Evolutionary conservation across 805 yeast genomes (phyloP).

Genomic region (Myxozyma monticola): DNA sequence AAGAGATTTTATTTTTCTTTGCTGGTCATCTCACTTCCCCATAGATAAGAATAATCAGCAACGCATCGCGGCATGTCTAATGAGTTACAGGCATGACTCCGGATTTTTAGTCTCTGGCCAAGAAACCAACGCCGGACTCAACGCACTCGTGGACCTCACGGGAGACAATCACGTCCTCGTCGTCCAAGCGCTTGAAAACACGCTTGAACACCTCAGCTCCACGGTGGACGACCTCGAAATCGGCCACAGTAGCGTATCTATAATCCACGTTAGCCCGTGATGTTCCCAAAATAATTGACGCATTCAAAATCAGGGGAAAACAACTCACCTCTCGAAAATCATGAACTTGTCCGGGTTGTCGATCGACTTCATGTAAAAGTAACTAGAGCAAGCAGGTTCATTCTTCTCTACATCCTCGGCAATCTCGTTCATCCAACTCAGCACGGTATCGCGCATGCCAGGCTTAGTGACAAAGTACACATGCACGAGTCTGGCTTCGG

Average conservation of each 20-base stretch:
- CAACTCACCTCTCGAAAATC: constrained; percentile 24
- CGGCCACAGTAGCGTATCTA: constrained; percentile 21
- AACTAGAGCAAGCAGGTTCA: constrained; percentile 21
- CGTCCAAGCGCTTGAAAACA: constrained; percentile 13
- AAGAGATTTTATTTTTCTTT: too few species aligned
- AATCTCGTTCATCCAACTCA: constrained; percentile 69
- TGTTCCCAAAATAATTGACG: neutral
- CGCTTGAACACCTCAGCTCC: constrained; percentile 10
- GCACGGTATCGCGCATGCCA: constrained; percentile 65
- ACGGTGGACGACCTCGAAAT: constrained; percentile 22
- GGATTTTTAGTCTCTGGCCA: too few species aligned
- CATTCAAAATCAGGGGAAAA: neutral
- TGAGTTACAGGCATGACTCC: too few species aligned
- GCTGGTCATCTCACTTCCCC: too few species aligned
- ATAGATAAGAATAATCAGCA: too few species aligned
- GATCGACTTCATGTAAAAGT: constrained; percentile 10
- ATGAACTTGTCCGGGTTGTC: constrained; percentile 21
- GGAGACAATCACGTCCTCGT: constrained; percentile 3
- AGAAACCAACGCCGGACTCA: constrained; percentile 25
- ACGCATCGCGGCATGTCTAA: too few species aligned
- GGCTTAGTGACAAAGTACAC: constrained; percentile 18
- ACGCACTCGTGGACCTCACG: neutral
- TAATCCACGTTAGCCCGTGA: too few species aligned
- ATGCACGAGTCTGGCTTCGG: constrained; percentile 11
- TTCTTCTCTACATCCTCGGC: constrained; percentile 14